These are phyloP conservation scores for Saccharomyces uvarum DNA, from an alignment of 1,139 yeast species.

Conservation along the genomic window DNA sequence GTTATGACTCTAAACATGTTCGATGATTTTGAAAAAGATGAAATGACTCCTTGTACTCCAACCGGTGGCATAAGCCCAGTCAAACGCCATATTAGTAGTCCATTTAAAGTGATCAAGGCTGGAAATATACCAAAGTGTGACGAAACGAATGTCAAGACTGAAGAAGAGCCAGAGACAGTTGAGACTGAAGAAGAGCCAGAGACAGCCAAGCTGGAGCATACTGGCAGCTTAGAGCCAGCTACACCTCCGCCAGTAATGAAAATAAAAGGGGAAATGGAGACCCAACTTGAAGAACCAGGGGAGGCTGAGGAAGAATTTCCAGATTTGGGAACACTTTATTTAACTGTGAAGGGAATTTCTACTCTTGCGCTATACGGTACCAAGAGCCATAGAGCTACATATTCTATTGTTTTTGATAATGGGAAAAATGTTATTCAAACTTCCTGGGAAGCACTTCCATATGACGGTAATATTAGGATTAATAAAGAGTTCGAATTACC, in stretches of 20 bases:
- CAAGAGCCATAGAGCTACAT: conserved; percentile 49
- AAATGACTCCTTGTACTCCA: background rate
- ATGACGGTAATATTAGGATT: conserved; percentile 38
- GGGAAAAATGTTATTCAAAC: conserved; percentile 84
- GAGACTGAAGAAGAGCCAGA: background rate
- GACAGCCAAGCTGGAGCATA: background rate
- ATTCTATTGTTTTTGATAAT: conserved; percentile 73
- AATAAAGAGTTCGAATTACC: conserved; percentile 85
- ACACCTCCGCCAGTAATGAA: background rate
- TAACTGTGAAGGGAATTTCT: conserved; percentile 54
- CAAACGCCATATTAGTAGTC: conserved; percentile 19
- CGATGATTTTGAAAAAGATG: background rate
- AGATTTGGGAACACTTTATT: conserved; percentile 70
- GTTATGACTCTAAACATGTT: background rate
- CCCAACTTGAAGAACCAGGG: conserved; percentile 3
- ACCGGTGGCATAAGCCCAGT: conserved; percentile 6
- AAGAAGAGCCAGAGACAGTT: background rate
- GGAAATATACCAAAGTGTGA: conserved; percentile 2
- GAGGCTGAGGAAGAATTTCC: conserved; percentile 1
- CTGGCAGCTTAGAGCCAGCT: background rate
- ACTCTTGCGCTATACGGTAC: conserved; percentile 54
- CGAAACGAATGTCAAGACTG: background rate
- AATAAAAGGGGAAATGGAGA: background rate
- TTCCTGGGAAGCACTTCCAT: conserved; percentile 46
- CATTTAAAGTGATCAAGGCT: conserved; percentile 18